A percentile compares a stretch with the other conserved stretches of the same genome.
Evolutionary conservation across 352 stramenopile species (phyloP).

Genomic region (Phytophthora ohioensis): DNA sequence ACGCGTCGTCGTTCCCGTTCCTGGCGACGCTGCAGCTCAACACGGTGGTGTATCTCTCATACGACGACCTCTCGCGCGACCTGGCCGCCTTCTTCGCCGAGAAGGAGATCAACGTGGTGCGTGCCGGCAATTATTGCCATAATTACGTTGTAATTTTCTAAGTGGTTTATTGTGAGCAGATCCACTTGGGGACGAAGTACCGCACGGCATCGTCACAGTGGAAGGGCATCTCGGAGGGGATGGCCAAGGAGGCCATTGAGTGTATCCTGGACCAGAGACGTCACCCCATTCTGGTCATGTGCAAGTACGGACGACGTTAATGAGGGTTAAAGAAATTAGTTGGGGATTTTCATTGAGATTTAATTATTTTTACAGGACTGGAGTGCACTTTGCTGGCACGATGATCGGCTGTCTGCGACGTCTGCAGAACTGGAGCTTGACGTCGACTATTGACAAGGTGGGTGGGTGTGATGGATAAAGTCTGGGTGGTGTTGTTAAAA

Average conservation of each 20-base stretch:
- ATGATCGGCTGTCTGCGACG: slow-evolving; percentile 86
- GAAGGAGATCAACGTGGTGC: slow-evolving; percentile 79
- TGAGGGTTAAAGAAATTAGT: not conserved
- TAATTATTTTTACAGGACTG: slow-evolving; percentile 50
- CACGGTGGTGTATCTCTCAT: slow-evolving; percentile 88
- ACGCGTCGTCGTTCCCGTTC: slow-evolving; percentile 86
- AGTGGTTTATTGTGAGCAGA: slow-evolving; percentile 40
- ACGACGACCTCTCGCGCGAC: slow-evolving; percentile 83
- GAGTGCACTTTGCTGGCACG: slow-evolving; percentile 78
- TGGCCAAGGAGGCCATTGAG: slow-evolving; percentile 89
- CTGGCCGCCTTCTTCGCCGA: slow-evolving; percentile 86
- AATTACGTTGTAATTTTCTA: not conserved
- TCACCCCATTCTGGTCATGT: slow-evolving; percentile 89
- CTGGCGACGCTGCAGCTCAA: slow-evolving; percentile 82
- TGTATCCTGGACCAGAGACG: slow-evolving; percentile 81
- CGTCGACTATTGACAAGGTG: slow-evolving; percentile 89
- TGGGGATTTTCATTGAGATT: slow-evolving; percentile 2
- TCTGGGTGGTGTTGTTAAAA: not conserved
- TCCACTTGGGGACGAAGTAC: slow-evolving; percentile 88
- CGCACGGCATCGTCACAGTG: slow-evolving; percentile 71
- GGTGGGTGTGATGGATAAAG: not conserved
- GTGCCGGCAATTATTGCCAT: slow-evolving; percentile 4
- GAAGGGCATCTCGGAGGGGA: slow-evolving; percentile 78
- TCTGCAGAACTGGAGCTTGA: slow-evolving; percentile 89
- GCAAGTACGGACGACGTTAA: slow-evolving; percentile 66